Conservation (phyloP, 129 eudicot genomes). For the Pulicaria dysenterica region DNA sequence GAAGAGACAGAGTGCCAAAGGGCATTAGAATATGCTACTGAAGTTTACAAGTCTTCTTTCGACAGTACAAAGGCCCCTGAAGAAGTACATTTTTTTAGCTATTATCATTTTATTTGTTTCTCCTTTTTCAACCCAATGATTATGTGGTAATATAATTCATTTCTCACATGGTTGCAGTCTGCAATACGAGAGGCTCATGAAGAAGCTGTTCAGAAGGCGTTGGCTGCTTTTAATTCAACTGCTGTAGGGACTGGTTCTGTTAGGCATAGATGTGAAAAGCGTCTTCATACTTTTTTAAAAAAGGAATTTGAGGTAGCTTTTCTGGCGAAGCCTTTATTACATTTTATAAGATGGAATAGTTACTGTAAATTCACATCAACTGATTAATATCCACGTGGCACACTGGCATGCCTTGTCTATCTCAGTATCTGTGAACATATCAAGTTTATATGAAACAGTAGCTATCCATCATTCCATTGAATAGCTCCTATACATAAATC, state of each 20-base stretch:
- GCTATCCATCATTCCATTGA: background rate
- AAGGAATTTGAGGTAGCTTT: conserved; percentile 86
- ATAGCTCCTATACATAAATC: conserved; percentile 1
- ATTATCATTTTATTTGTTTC: conserved; percentile 17
- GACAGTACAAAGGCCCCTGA: conserved; percentile 89
- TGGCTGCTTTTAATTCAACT: conserved; percentile 68
- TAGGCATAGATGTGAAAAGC: conserved; percentile 81
- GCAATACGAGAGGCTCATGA: conserved; percentile 92
- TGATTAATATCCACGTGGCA: background rate
- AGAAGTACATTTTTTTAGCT: conserved; percentile 57
- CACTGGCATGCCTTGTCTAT: background rate
- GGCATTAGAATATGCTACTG: conserved; percentile 82
- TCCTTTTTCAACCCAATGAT: conserved; percentile 9
- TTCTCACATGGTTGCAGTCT: conserved; percentile 53
- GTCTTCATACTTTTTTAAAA: conserved; percentile 65
- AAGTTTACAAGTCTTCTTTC: conserved; percentile 81
- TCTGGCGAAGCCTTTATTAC: background rate
- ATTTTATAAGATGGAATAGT: background rate
- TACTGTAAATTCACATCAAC: conserved; percentile 13
- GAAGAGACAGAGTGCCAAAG: conserved; percentile 98
- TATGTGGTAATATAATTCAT: conserved; percentile 13
- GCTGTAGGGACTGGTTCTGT: conserved; percentile 89
- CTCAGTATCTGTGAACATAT: conserved; percentile 3
- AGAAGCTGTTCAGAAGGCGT: conserved; percentile 76
- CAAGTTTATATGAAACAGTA: background rate